Evolutionary conservation across 73 alveolate genomes (phyloP).

Genomic region (Paramecium pentaurelia): DNA sequence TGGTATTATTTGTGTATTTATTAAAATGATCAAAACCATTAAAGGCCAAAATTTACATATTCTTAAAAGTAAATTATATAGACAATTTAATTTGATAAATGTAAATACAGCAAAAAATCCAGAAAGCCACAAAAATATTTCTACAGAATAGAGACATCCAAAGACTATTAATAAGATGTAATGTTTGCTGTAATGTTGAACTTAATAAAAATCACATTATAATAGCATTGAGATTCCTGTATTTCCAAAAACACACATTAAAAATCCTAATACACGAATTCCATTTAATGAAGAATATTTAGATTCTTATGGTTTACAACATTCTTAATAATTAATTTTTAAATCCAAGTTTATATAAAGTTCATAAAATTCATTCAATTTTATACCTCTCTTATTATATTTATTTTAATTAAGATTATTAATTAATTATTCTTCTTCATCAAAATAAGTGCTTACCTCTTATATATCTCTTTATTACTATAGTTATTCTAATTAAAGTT

Average conservation of each 20-base stretch:
- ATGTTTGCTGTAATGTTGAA: background rate
- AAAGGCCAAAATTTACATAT: background rate
- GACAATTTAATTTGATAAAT: background rate
- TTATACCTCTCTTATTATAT: background rate
- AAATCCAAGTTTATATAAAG: background rate
- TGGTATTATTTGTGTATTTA: background rate
- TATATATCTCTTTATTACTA: background rate
- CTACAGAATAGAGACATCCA: conserved; percentile 9
- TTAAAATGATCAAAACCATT: background rate
- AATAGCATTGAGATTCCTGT: background rate
- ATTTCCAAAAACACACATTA: background rate
- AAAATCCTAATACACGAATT: background rate
- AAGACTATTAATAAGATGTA: background rate
- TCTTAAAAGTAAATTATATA: background rate
- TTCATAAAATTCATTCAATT: background rate
- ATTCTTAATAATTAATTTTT: background rate
- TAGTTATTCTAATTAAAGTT: background rate
- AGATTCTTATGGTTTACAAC: background rate
- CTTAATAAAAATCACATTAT: background rate
- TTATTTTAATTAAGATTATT: background rate
- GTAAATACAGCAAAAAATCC: conserved; percentile 40
- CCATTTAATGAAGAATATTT: background rate
- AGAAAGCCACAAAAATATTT: conserved; percentile 21
- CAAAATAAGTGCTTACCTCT: background rate
- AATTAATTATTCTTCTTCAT: background rate